Conservation (phyloP, 192 early-diverging fungal genomes). For the Globomyces pollinis-pini region DNA sequence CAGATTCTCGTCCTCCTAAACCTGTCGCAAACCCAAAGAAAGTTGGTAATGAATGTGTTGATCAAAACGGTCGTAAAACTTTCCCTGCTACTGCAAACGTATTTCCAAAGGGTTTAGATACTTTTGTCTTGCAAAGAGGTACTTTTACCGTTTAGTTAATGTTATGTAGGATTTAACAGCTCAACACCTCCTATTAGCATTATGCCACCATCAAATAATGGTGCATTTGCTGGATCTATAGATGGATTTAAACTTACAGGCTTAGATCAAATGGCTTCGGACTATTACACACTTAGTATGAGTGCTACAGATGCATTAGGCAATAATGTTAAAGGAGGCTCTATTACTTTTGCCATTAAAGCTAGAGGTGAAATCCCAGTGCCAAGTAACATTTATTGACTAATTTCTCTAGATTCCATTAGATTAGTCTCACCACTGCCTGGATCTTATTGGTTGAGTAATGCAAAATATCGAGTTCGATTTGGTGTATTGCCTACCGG, state of each 20-base stretch:
- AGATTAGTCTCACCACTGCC: background rate
- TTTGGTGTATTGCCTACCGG: background rate
- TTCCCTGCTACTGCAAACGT: background rate
- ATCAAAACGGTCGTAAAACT: background rate
- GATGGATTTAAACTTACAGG: background rate
- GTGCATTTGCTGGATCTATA: background rate
- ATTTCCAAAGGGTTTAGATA: constrained; percentile 3
- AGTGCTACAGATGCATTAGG: background rate
- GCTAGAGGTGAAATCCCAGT: no score
- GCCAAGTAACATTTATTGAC: background rate
- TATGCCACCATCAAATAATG: background rate
- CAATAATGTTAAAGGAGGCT: background rate
- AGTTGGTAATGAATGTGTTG: background rate
- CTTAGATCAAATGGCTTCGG: background rate
- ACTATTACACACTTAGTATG: background rate
- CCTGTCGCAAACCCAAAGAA: background rate
- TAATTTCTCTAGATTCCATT: background rate
- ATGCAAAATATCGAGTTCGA: background rate
- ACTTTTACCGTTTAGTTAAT: background rate
- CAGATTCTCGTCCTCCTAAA: no score
- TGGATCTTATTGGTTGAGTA: background rate
- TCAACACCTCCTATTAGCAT: no score
- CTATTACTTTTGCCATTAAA: background rate
- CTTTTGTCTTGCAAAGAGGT: background rate
- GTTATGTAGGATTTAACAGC: no score